Evolutionary conservation across 805 yeast species (phyloP), one percentile per base, ranked within the genome.

Genomic region (Yamadazyma sp.): DNA sequence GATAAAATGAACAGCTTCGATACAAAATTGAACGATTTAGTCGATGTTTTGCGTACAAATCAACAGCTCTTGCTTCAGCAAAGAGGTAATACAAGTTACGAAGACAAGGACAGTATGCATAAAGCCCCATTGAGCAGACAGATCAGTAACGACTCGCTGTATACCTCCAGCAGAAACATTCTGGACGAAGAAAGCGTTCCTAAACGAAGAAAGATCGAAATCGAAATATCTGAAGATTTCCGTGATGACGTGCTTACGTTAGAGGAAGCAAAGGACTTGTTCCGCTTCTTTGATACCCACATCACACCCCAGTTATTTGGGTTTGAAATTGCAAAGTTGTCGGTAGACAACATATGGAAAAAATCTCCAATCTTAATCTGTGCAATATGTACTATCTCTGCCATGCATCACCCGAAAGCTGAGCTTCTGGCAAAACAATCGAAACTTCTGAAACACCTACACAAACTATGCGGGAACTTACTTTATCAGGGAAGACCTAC

Each of bases 281-380:
- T 80, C 44, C 47, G 54, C 10, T 75, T 64, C 40, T 82, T 82
- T 49, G 73, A 77, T 44, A 54, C 65, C 1, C 70, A 78, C 38
- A 76, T 82, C 21, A 64, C 82, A 1, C 80, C 80, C 8, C 85
- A 80, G 48, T 58, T 82, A 30, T 80, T 80, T 63, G 89, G 88
- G 1, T 81, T 81, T 53, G 77, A 72, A 29, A 62, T 80, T 3
- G 64, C 78, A 1, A 61, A 69, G 31, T 68, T 77, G 36, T 61
- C 73, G 1, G 69, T 76, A 3, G 72, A 71, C 6, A 56, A 55
- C 3, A 59, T 78, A 6, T 80, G 85, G 82, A 55, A 61, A 2
- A 54, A 65, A 4, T 77, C 82, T 18, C 83, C 84, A 0, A 58
- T 81, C 5, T 57, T 82, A 24, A 71, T 81, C 3, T 73, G 77